These are phyloP conservation scores for Picochlorum costavermella DNA, from an alignment of 139 green algal genomes.

Conservation along the genomic window DNA sequence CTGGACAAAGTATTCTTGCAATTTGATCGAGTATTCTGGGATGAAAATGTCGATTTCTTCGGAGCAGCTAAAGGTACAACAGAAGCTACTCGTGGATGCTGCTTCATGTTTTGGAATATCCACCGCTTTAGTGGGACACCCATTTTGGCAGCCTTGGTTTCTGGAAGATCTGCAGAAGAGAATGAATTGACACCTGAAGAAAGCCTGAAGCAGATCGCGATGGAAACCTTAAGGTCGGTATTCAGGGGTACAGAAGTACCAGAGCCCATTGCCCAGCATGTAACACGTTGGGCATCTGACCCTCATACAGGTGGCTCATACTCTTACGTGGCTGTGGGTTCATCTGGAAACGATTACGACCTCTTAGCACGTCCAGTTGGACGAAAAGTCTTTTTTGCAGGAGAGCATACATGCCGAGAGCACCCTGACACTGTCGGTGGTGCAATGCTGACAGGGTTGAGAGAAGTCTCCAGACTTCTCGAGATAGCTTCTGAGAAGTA, in stretches of 20 bases:
- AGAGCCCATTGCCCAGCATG: conserved; percentile 24
- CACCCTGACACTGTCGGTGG: conserved; percentile 85
- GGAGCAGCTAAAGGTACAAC: conserved; percentile 39
- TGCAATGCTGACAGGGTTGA: conserved; percentile 66
- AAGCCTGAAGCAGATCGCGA: conserved; percentile 24
- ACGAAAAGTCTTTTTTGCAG: conserved; percentile 69
- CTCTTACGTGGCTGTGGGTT: conserved; percentile 65
- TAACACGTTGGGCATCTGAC: conserved; percentile 43
- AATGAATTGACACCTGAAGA: conserved; percentile 17
- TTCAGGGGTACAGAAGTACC: conserved; percentile 25
- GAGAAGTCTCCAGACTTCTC: conserved; percentile 55
- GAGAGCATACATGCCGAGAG: conserved; percentile 69
- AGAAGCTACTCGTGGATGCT: conserved; percentile 36
- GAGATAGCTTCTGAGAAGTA: conserved; percentile 28
- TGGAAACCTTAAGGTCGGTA: conserved; percentile 32
- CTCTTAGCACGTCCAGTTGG: conserved; percentile 46
- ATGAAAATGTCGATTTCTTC: conserved; percentile 67
- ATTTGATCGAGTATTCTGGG: conserved; percentile 76
- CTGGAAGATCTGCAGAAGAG: conserved; percentile 21
- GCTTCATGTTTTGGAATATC: conserved; percentile 86
- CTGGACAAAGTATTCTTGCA: conserved; percentile 84
- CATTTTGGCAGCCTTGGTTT: conserved; percentile 47
- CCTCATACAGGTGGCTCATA: conserved; percentile 47
- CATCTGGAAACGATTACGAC: conserved; percentile 58
- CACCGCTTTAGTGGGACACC: conserved; percentile 33